phyloP scores from a whole-genome alignment of 2,329 filamentous ascomycete genomes.

The Dactylonectria estremocensis region DNA sequence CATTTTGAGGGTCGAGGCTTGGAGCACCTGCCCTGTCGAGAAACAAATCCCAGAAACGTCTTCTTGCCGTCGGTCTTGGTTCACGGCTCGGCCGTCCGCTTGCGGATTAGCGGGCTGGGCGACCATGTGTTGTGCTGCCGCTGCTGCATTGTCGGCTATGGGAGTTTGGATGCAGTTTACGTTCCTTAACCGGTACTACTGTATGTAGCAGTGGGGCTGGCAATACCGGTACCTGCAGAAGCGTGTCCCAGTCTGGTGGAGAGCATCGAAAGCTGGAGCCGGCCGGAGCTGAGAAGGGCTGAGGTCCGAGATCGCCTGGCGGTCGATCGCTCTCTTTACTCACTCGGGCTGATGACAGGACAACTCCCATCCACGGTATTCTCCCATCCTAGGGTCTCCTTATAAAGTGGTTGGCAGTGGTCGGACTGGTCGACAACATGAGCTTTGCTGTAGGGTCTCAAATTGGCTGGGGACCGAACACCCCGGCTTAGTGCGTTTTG shows the following conservation, averaged over 20 bases:
- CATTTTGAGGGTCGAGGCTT: background rate
- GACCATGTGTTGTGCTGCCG: conserved; percentile 13
- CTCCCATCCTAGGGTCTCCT: background rate
- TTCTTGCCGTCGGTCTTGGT: conserved; percentile 10
- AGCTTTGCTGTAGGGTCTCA: conserved; percentile 33
- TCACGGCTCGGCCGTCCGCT: conserved; percentile 8
- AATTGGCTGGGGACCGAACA: conserved; percentile 38
- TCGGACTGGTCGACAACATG: conserved; percentile 7
- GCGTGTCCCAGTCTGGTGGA: conserved; percentile 33
- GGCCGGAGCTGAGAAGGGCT: background rate
- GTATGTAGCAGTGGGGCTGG: conserved; percentile 16
- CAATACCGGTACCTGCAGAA: conserved; percentile 32
- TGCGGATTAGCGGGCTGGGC: conserved; percentile 28
- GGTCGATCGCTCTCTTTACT: conserved; percentile 3
- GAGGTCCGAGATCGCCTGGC: background rate
- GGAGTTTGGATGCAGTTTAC: conserved; percentile 20
- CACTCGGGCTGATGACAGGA: background rate
- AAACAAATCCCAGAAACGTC: background rate
- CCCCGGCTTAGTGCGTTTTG: conserved; percentile 39
- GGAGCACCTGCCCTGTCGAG: background rate
- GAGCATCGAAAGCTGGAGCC: background rate
- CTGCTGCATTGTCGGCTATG: conserved; percentile 20
- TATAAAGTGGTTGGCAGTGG: background rate
- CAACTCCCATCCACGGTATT: background rate
- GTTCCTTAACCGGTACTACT: too few relatives aligned